Evolutionary conservation across 1,284 basidiomycete species (phyloP), one percentile per base, ranked within the genome.

Genomic region (Melampsora larici-populina): DNA sequence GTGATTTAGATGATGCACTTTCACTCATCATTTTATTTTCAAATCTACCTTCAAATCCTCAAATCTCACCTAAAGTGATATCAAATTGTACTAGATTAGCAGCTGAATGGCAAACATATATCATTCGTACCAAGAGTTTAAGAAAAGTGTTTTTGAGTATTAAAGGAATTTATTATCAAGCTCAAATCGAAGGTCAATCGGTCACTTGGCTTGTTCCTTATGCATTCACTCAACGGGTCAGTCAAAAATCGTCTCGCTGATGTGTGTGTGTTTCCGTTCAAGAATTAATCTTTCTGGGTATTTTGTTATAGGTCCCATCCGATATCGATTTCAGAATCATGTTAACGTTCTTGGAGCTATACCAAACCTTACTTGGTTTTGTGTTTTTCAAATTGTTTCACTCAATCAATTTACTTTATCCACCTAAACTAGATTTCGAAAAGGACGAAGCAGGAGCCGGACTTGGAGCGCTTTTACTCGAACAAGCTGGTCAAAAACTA

Each of bases 261-360:
- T n/a, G n/a, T n/a, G n/a, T n/a, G n/a, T n/a, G n/a, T n/a, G n/a
- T n/a, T n/a, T n/a, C n/a, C n/a, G n/a, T n/a, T n/a, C n/a, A n/a
- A n/a, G n/a, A n/a, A n/a, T n/a, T n/a, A n/a, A n/a, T n/a, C n/a
- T n/a, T n/a, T n/a, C n/a, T n/a, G n/a, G n/a, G n/a, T n/a, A n/a
- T n/a, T n/a, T n/a, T n/a, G n/a, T n/a, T 77, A n/a, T 81, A 95
- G 93, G 90, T 97, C 78, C 97, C 97, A 9, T 85, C 90, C 67
- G 96, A 99, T 82, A 95, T 99, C 80, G 97, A 99, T 85, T 92
- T 97, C 83, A 91, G 97, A 70, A 96, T 99, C 75, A 97, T 99
- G 91, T 86, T 97, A 81, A 99, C 97, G 15, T 99, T 99, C 88
- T 86, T 99, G 82, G 97, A 99, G 85, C 88, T 99, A 11, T 99